Percentiles rank a stretch among this genome's conserved stretches.
Evolutionary conservation across 2,329 filamentous ascomycete species (phyloP).

Genomic region (Zasmidium angulare): DNA sequence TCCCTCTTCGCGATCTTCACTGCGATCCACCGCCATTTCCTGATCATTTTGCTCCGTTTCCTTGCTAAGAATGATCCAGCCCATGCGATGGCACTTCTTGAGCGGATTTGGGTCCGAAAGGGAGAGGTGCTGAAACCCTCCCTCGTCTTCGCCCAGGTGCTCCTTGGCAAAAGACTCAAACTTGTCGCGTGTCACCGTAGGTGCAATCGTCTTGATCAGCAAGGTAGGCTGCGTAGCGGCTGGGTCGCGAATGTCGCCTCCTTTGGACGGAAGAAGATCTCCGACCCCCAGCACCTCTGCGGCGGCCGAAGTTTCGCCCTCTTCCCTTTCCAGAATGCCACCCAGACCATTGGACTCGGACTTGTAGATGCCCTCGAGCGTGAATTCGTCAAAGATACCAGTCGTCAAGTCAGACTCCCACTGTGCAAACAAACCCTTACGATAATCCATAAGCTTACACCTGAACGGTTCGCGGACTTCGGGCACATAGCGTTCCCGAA

Average conservation of each 20-base stretch:
- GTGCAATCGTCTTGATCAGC: constrained; percentile 96
- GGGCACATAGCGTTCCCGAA: constrained; percentile 88
- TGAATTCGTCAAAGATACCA: constrained; percentile 90
- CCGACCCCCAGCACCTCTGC: constrained; percentile 92
- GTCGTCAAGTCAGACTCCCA: constrained; percentile 87
- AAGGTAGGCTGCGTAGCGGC: constrained; percentile 85
- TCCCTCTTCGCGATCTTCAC: constrained; percentile 19
- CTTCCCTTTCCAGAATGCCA: constrained; percentile 86
- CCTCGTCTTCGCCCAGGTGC: constrained; percentile 84
- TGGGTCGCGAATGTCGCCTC: constrained; percentile 86
- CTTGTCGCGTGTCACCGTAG: constrained; percentile 90
- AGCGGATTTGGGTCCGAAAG: constrained; percentile 94
- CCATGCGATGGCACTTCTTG: constrained; percentile 96
- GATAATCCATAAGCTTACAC: constrained; percentile 73
- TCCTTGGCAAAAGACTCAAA: constrained; percentile 94
- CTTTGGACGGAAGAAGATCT: constrained; percentile 79
- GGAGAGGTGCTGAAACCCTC: constrained; percentile 93
- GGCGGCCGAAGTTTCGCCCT: constrained; percentile 86
- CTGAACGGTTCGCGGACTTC: constrained; percentile 76
- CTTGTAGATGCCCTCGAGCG: constrained; percentile 89
- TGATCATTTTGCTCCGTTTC: constrained; percentile 66
- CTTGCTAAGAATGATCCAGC: constrained; percentile 95
- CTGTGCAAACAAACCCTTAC: constrained; percentile 74
- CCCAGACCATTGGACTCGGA: constrained; percentile 85
- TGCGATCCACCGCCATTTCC: constrained; percentile 58